Evolutionary conservation across 192 early-diverging fungal genomes (phyloP).

Genomic region (Irineochytrium annulatum): DNA sequence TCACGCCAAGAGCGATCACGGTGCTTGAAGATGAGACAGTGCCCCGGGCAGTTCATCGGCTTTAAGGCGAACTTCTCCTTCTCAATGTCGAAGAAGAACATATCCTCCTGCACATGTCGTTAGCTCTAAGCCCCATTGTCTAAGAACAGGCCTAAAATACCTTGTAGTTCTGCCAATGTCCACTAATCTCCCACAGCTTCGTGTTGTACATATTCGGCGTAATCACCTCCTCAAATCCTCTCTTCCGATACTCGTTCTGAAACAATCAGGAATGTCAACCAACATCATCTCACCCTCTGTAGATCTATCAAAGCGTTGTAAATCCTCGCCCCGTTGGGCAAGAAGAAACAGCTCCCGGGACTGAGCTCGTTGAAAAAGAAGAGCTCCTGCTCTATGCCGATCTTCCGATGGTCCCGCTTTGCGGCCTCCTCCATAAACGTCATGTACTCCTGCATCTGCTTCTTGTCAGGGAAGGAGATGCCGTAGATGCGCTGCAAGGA

Average conservation of each 20-base stretch:
- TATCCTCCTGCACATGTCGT: slow-evolving; percentile 65
- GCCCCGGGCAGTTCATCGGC: slow-evolving; percentile 99
- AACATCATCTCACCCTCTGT: slow-evolving; percentile 57
- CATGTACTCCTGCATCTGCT: slow-evolving; percentile 95
- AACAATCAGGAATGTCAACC: not conserved
- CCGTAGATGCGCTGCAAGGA: slow-evolving; percentile 98
- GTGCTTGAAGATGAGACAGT: slow-evolving; percentile 93
- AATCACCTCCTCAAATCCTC: slow-evolving; percentile 95
- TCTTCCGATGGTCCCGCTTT: slow-evolving; percentile 94
- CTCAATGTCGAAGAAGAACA: slow-evolving; percentile 93
- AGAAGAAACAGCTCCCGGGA: slow-evolving; percentile 90
- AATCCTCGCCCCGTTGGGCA: slow-evolving; percentile 93
- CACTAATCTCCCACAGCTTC: slow-evolving; percentile 94
- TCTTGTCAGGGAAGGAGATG: slow-evolving; percentile 97
- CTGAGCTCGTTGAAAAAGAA: slow-evolving; percentile 97
- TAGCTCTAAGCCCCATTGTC: not conserved
- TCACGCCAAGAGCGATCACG: slow-evolving; percentile 95
- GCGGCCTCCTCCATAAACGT: slow-evolving; percentile 94
- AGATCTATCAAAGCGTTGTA: slow-evolving; percentile 94
- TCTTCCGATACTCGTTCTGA: slow-evolving; percentile 74
- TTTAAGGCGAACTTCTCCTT: slow-evolving; percentile 97
- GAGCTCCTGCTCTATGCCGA: slow-evolving; percentile 95
- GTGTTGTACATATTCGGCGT: slow-evolving; percentile 98
- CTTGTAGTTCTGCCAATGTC: slow-evolving; percentile 94
- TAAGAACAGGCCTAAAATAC: slow-evolving; percentile 23